A percentile compares a stretch with the other conserved stretches of the same genome.
Evolutionary conservation across 2,329 filamentous ascomycete species (phyloP).

Genomic region (Cordyceps tenuipes): DNA sequence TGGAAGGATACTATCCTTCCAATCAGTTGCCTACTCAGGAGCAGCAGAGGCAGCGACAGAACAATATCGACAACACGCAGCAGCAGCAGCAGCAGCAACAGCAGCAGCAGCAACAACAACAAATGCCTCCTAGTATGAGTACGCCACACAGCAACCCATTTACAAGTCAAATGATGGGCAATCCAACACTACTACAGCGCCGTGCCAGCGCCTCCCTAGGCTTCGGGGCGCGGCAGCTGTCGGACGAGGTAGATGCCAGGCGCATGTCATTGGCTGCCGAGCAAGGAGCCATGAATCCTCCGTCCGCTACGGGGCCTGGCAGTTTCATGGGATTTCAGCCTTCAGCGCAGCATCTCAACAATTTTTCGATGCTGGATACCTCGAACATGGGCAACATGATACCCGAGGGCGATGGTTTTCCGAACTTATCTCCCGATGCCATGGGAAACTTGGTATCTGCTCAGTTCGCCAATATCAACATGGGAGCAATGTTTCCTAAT

Average conservation of each 20-base stretch:
- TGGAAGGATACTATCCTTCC: conserved; percentile 8
- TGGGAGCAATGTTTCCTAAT: conserved; percentile 8
- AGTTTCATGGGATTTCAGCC: conserved; percentile 7
- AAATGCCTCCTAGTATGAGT: background rate
- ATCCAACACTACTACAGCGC: conserved; percentile 1
- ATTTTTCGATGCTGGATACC: conserved; percentile 4
- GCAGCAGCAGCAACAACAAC: background rate
- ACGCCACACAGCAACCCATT: background rate
- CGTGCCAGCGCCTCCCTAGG: conserved; percentile 5
- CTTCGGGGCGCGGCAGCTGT: conserved; percentile 1
- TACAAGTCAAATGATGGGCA: conserved; percentile 4
- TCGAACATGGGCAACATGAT: conserved; percentile 7
- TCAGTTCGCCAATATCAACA: conserved; percentile 9
- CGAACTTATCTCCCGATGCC: conserved; percentile 4
- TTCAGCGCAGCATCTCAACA: background rate
- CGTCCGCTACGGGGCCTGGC: background rate
- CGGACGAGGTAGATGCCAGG: background rate
- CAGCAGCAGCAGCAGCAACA: background rate
- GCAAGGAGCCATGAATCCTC: conserved; percentile 1
- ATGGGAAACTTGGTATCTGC: conserved; percentile 8
- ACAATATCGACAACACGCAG: background rate
- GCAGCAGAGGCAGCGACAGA: conserved; percentile 6
- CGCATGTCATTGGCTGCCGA: conserved; percentile 4
- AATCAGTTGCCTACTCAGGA: conserved; percentile 5
- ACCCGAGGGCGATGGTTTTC: background rate